A percentile compares a stretch with the other conserved stretches of the same genome.
Evolutionary conservation across 164 flowering plant genomes (phyloP).

Genomic region (Santalum album): DNA sequence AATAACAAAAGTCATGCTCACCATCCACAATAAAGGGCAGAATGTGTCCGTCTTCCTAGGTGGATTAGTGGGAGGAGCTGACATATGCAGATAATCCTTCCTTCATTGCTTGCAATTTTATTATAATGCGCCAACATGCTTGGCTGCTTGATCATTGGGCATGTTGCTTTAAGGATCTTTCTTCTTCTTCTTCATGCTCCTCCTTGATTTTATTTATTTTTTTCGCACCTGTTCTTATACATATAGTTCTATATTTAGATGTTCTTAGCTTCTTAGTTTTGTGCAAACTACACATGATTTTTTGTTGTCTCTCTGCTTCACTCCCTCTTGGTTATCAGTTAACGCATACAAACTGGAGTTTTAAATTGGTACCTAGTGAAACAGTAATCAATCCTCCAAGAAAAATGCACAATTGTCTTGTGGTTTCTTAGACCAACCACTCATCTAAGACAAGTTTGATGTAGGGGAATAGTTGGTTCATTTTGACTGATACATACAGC

Average conservation of each 20-base stretch:
- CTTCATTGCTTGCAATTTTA: no score
- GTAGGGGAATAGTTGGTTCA: not conserved
- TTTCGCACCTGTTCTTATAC: no score
- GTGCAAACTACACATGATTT: not conserved
- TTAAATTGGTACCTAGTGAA: not conserved
- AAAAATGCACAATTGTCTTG: not conserved
- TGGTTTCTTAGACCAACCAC: not conserved
- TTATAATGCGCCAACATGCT: not conserved
- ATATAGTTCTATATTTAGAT: no score
- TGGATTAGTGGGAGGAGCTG: no score
- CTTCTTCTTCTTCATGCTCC: not conserved
- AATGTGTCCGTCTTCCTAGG: no score
- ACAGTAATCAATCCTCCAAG: no score
- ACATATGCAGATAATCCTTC: no score
- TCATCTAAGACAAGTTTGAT: not conserved
- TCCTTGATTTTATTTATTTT: not conserved
- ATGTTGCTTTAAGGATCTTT: not conserved
- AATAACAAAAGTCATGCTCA: no score
- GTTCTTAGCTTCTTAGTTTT: no score
- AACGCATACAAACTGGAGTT: not conserved
- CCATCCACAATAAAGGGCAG: no score
- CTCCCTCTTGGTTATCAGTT: not conserved
- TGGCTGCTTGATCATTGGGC: not conserved
- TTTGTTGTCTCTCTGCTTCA: not conserved
- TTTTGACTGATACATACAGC: not conserved